These are phyloP conservation scores for Cordyceps fumosorosea DNA, from an alignment of 2,329 filamentous ascomycete species.

Conservation along the genomic window DNA sequence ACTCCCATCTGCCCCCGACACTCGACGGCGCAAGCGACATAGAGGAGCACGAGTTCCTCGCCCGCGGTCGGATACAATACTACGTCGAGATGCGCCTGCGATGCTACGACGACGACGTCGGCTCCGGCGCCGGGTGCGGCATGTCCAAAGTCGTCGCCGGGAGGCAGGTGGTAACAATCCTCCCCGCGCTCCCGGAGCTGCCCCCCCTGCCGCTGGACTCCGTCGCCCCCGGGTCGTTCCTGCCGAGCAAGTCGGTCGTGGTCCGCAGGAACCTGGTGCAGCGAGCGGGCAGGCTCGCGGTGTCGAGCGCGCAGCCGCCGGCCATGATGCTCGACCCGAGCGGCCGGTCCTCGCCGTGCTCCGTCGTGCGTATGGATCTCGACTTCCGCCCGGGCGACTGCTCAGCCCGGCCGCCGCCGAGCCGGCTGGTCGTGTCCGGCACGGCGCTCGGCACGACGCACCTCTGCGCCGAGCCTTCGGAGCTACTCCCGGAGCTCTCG, in stretches of 20 bases:
- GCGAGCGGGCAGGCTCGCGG: background rate
- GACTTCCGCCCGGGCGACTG: background rate
- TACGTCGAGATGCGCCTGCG: slow-evolving; percentile 4
- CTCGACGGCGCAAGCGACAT: background rate
- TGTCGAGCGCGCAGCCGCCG: background rate
- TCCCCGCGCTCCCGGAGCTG: slow-evolving; percentile 1
- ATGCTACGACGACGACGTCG: background rate
- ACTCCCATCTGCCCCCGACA: slow-evolving; percentile 1
- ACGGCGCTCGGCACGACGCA: background rate
- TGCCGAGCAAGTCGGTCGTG: background rate
- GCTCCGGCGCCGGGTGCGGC: background rate
- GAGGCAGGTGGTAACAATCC: background rate
- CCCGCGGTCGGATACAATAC: slow-evolving; percentile 6
- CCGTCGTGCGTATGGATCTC: background rate
- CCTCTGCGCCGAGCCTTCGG: slow-evolving; percentile 3
- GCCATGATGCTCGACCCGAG: slow-evolving; percentile 8
- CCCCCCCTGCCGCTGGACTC: background rate
- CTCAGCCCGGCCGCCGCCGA: background rate
- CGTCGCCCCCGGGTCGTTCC: background rate
- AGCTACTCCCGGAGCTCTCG: background rate
- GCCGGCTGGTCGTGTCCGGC: background rate
- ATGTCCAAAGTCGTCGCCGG: background rate
- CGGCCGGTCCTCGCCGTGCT: slow-evolving; percentile 1
- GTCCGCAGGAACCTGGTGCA: background rate
- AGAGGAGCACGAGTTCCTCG: background rate